Base-by-base conservation (phyloP, 2,329 filamentous ascomycete species). In the Thielaviopsis euricoi region DNA sequence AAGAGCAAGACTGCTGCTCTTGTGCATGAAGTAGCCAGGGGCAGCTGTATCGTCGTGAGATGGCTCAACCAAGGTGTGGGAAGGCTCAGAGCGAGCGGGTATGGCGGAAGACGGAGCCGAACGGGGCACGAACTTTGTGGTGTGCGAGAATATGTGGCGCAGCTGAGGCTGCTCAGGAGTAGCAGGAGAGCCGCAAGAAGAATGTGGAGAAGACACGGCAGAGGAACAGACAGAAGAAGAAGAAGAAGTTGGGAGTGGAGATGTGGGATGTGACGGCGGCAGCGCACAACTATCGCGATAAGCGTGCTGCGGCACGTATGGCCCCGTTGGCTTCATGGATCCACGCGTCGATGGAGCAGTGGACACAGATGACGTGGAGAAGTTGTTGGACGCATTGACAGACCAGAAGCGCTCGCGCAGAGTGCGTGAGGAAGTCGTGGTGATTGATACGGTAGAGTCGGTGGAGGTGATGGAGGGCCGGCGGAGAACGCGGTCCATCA, bases 341-440 rank as follows among this genome's bases (percentile, higher is more conserved):
- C 23, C 22, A 13, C 25, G n/a, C 19, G 57, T 23, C n/a, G 57
- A 22, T 9, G 26, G 22, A 1, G 51, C 26, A 19, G 22, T 33
- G 13, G 52, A 40, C 23, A 40, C 19, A 17, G 50, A 37, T 1
- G 57, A 22, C 10, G 40, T 9, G 17, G 52, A 23, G 37, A 58
- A 58, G 40, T 49, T 23, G 21, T 58, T 55, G 19, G 57, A 53
- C 12, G 57, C 33, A 19, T 22, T 23, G 25, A 26, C 50, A 3
- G 52, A 58, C 57, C 57, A 58, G 57, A 58, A 58, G 52, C 52
- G 57, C 10, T 49, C 52, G 56, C 48, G 43, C n/a, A 53, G 22
- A 10, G 51, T 53, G 23, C 19, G 37, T 15, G 37, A 43, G 37
- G 43, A 48, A 3, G 43, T 9, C 1, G 17, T 19, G n/a, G 43